Conservation (phyloP, 306 rosid species). For the Trifolium pratense region DNA sequence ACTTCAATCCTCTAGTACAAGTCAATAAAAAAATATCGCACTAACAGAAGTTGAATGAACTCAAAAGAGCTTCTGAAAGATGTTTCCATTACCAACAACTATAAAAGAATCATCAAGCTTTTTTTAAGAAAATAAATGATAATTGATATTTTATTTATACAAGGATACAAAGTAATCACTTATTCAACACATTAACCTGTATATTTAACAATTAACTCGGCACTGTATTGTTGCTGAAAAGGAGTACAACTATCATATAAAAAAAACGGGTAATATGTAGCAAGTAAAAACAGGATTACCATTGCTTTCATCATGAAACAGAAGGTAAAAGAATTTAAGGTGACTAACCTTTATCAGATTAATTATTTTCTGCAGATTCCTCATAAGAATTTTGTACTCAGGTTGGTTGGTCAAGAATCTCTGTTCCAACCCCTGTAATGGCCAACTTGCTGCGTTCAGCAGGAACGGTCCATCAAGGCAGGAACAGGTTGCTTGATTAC, state of each 20-base stretch:
- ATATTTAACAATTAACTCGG: constrained; percentile 43
- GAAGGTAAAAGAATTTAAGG: constrained; percentile 43
- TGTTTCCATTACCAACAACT: constrained; percentile 39
- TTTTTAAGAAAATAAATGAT: constrained; percentile 8
- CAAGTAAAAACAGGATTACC: constrained; percentile 35
- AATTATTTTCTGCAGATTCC: constrained; percentile 45
- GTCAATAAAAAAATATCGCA: constrained; percentile 14
- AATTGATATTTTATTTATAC: neutral
- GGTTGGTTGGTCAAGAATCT: constrained; percentile 44
- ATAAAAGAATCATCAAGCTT: constrained; percentile 26
- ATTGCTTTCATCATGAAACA: constrained; percentile 46
- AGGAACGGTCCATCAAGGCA: constrained; percentile 32
- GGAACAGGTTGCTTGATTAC: constrained; percentile 46
- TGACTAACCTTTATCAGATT: constrained; percentile 44
- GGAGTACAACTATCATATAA: constrained; percentile 32
- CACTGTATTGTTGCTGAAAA: constrained; percentile 29
- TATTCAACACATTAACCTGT: constrained; percentile 38
- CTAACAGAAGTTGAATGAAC: constrained; percentile 15
- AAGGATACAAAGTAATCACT: constrained; percentile 28
- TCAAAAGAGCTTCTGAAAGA: constrained; percentile 31
- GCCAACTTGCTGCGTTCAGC: constrained; percentile 39
- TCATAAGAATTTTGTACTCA: constrained; percentile 43
- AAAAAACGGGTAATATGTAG: constrained; percentile 16
- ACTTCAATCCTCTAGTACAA: constrained; percentile 7
- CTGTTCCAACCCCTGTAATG: constrained; percentile 43